Base-by-base conservation (phyloP, 1,284 basidiomycete genomes). In the Malassezia japonica region DNA sequence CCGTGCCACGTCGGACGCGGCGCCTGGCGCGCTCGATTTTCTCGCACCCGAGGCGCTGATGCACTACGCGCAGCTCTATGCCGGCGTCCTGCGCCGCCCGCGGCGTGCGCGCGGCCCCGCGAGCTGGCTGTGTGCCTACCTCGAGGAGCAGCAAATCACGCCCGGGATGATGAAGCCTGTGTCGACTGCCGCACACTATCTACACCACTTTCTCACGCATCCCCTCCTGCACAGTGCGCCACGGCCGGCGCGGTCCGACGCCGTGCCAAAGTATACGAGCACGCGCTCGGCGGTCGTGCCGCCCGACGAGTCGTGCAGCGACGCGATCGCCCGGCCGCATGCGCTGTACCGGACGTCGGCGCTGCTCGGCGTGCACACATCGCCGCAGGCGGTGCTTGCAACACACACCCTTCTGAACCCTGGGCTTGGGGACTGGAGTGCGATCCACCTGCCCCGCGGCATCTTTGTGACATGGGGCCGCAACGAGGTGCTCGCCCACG, bases 11-110 rank as follows among this genome's bases (percentile, higher is more conserved):
- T 24, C 40, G 15, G 20, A 28, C 25, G 18, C 27, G 18, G 16
- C 29, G 15, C 42, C 31, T 3, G 25, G 27, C 20, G 18, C 46
- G 28, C 29, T 55, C 20, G 70, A 72, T 37, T 71, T 67, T 38
- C 62, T 72, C 16, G 56, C 67, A 10, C 56, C 64, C 4, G 68
- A 69, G 39, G 56, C 65, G 24, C 59, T 72, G 6, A 56, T 66
- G 46, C 70, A 72, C 39, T 72, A 69, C 39, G 68, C 70, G 28
- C 67, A 72, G 53, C 57, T 71, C 23, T 72, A 72, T 33, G 53
- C 68, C 4, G 65, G 65, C 35, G 59, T 66, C 0, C 53, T 72
- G 35, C 41, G 56, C 13, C 58, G 56, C 8, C 70, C 70, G 6
- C 56, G 70, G 18, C 50, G 70, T 15, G 62, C 69, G 1, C 33